Conservation (phyloP, 345 rosid genomes). For the Lepidium aucheri region DNA sequence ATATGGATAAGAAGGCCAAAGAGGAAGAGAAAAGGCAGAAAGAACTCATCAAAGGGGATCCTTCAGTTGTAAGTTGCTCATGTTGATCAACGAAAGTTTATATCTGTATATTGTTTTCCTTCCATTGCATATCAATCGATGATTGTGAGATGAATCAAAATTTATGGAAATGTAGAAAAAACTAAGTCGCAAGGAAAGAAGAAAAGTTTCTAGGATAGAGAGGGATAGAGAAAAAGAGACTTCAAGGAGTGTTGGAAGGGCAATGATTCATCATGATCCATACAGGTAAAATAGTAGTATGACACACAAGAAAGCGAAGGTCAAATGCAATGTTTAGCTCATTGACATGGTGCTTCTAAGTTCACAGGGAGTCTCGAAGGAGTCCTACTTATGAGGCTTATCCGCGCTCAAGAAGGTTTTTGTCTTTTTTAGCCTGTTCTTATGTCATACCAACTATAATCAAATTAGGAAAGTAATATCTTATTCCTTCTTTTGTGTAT, state of each 20-base stretch:
- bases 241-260: slow-evolving; percentile 53
- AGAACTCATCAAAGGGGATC: slow-evolving; percentile 95
- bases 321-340: neutral
- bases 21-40: slow-evolving; percentile 93
- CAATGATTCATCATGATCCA: slow-evolving; percentile 77
- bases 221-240: slow-evolving; percentile 91
- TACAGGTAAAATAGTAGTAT: slow-evolving; percentile 43
- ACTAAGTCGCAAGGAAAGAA: slow-evolving; percentile 95
- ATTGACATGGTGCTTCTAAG: slow-evolving; percentile 4
- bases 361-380: slow-evolving; percentile 65
- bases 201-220: slow-evolving; percentile 89
- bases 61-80: slow-evolving; percentile 74
- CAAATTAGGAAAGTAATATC: neutral
- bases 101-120: neutral
- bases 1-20: slow-evolving; percentile 88
- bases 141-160: slow-evolving; percentile 4
- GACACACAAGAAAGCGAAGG: neutral
- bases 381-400: slow-evolving; percentile 98
- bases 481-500: neutral
- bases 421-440: neutral
- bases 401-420: slow-evolving; percentile 75
- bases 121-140: neutral
- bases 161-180: slow-evolving; percentile 53
- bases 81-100: neutral
- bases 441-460: neutral